Evolutionary conservation across 495 filamentous ascomycete genomes (phyloP).

Genomic region (Hypoxylon lenormandii): DNA sequence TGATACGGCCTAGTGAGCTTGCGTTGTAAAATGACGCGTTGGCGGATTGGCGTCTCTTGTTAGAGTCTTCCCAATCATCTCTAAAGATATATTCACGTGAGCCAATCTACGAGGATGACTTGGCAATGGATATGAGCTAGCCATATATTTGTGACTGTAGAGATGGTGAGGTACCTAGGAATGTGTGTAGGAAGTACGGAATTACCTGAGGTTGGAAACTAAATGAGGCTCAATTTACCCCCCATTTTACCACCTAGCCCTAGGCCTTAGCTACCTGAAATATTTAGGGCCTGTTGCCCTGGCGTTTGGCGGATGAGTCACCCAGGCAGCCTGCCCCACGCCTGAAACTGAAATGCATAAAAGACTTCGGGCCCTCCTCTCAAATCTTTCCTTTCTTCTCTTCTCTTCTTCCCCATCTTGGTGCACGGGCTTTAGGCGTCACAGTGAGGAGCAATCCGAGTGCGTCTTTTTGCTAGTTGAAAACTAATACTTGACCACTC

Average conservation of each 20-base stretch:
- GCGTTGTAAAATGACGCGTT: too few relatives aligned
- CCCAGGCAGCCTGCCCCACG: slow-evolving; percentile 11
- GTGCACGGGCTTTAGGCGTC: slow-evolving; percentile 48
- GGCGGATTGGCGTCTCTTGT: too few relatives aligned
- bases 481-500: slow-evolving; percentile 54
- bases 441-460: slow-evolving; percentile 49
- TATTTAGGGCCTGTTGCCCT: neutral
- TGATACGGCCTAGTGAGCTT: too few relatives aligned
- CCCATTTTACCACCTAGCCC: neutral
- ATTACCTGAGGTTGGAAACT: neutral
- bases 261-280: neutral
- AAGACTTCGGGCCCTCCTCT: slow-evolving; percentile 16
- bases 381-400: slow-evolving; percentile 6
- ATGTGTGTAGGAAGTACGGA: too few relatives aligned
- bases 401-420: slow-evolving; percentile 41
- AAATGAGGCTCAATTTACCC: neutral
- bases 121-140: too few relatives aligned
- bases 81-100: too few relatives aligned
- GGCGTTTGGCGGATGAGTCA: neutral
- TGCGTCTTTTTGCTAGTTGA: slow-evolving; percentile 55
- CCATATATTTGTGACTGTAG: too few relatives aligned
- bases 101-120: too few relatives aligned
- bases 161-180: too few relatives aligned
- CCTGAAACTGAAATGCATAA: slow-evolving; percentile 5
- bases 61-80: too few relatives aligned